Percentiles rank a stretch among this genome's conserved stretches.
Conservation (phyloP, 2,329 filamentous ascomycete species). For the Neonectria punicea region DNA sequence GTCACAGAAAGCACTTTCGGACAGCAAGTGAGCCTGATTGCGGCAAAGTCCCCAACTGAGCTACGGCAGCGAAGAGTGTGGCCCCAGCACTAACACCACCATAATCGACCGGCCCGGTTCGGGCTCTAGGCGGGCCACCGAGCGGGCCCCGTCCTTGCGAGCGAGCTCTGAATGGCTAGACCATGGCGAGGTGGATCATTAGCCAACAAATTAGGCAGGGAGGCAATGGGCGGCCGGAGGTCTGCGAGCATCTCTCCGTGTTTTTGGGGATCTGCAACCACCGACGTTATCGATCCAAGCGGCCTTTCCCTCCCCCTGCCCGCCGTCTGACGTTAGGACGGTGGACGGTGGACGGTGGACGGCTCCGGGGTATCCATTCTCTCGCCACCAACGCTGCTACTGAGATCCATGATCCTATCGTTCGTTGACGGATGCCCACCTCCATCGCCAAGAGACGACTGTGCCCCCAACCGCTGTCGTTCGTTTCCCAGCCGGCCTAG, state of each 20-base stretch:
- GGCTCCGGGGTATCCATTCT: conserved; percentile 5
- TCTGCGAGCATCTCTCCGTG: conserved; percentile 23
- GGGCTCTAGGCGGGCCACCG: conserved; percentile 42
- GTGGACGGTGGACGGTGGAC: conserved; percentile 12
- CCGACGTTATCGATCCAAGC: conserved; percentile 27
- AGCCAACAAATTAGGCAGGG: conserved; percentile 25
- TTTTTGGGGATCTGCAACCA: conserved; percentile 30
- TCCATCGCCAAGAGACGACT: not conserved
- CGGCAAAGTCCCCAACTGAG: conserved; percentile 29
- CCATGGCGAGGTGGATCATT: conserved; percentile 24
- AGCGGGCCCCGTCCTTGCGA: conserved; percentile 31
- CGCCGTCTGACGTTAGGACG: conserved; percentile 14
- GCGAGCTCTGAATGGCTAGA: conserved; percentile 21
- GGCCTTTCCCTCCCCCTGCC: conserved; percentile 24
- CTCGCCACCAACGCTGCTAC: conserved; percentile 19
- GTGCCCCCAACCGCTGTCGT: not conserved
- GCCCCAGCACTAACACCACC: conserved; percentile 31
- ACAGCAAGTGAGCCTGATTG: conserved; percentile 29
- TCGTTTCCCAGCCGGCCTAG: conserved; percentile 19
- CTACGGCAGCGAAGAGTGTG: conserved; percentile 27
- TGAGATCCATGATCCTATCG: not conserved
- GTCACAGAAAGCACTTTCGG: conserved; percentile 16
- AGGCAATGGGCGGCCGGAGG: conserved; percentile 22
- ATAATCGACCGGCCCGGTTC: conserved; percentile 42
- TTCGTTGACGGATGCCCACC: conserved; percentile 2